Evolutionary conservation across 1,139 yeast genomes (phyloP).

Genomic region (Tardiomyces blankii): DNA sequence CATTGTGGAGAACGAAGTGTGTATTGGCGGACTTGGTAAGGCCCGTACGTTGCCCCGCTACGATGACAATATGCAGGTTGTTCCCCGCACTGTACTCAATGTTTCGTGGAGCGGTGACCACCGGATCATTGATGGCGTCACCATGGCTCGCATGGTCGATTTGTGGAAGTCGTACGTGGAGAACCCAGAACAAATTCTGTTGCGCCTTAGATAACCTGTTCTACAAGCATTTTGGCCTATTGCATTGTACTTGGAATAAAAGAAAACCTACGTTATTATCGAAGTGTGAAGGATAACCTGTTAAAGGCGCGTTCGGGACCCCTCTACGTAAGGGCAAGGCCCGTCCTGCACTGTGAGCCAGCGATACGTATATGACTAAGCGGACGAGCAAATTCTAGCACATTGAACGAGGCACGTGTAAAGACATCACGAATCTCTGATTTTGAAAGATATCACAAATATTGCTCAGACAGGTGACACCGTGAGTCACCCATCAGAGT

Average conservation of each 20-base stretch:
- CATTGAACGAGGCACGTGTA: no score
- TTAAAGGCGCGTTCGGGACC: no score
- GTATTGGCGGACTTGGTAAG: slow-evolving; percentile 25
- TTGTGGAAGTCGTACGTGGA: slow-evolving; percentile 21
- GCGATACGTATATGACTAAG: no score
- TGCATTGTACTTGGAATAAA: neutral
- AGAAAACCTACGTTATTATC: no score
- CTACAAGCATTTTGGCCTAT: neutral
- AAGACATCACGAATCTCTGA: no score
- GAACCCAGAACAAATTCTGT: slow-evolving; percentile 5
- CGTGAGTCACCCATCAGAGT: no score
- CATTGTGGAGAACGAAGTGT: slow-evolving; percentile 30
- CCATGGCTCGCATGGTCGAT: slow-evolving; percentile 24
- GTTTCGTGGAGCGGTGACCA: slow-evolving; percentile 29
- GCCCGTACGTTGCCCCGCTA: slow-evolving; percentile 21
- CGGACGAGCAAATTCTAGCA: no score
- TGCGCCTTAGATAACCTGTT: neutral
- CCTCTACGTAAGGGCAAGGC: no score
- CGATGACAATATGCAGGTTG: slow-evolving; percentile 15
- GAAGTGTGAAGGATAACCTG: no score
- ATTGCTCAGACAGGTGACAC: no score
- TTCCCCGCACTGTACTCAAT: slow-evolving; percentile 20
- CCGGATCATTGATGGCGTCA: slow-evolving; percentile 26
- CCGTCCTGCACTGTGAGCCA: no score
- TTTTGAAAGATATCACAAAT: no score